A percentile compares a stretch with the other conserved stretches of the same genome.
Conservation (phyloP, 768 basidiomycete genomes). For the Tephrocybe sp. region DNA sequence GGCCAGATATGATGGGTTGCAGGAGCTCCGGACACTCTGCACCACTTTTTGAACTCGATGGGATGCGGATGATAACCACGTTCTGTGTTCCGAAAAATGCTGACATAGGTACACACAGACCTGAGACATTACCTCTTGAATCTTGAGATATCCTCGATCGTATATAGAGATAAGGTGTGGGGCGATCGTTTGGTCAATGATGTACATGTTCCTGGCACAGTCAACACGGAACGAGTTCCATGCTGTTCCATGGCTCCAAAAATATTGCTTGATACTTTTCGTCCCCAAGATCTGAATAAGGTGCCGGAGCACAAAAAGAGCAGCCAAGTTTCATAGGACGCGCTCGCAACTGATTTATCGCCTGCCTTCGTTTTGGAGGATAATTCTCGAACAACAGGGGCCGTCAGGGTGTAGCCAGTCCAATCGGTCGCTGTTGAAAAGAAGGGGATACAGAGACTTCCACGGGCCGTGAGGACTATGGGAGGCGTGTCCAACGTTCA, state of each 20-base stretch:
- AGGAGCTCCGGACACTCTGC: not conserved
- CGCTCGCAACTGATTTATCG: not conserved
- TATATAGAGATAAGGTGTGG: not conserved
- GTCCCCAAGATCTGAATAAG: not conserved
- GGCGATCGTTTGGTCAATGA: not conserved
- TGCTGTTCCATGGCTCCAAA: not conserved
- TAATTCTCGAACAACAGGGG: conserved; percentile 13
- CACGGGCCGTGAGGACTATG: not conserved
- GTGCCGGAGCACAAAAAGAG: no score
- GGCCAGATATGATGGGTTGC: no score
- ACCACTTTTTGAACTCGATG: conserved; percentile 4
- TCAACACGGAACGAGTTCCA: no score
- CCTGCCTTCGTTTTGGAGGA: conserved; percentile 10
- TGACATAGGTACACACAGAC: not conserved
- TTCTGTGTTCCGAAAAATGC: conserved; percentile 7
- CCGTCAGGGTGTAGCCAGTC: not conserved
- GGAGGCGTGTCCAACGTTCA: conserved; percentile 1
- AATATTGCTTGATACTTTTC: not conserved
- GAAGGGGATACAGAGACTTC: not conserved
- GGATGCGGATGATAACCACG: conserved; percentile 7
- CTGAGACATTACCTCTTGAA: conserved; percentile 14
- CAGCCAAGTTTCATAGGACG: no score
- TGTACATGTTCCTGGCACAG: not conserved
- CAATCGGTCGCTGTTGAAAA: conserved; percentile 2
- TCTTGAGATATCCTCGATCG: conserved; percentile 2